Evolutionary conservation across 805 yeast species (phyloP), one percentile per base, ranked within the genome.

Genomic region (Candida mattraensis): DNA sequence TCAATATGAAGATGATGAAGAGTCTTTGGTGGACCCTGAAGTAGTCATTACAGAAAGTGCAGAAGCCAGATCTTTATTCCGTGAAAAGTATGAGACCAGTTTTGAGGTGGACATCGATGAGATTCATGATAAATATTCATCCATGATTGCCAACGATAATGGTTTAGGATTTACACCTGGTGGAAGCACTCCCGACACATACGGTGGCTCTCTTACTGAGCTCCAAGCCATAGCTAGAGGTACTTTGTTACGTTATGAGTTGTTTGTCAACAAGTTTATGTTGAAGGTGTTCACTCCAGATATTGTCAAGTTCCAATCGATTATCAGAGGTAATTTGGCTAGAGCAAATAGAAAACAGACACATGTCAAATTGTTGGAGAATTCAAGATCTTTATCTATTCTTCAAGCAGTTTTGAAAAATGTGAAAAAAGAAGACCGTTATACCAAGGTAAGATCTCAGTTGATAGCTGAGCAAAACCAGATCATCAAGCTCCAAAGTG

Each of bases 141-240:
- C 45, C 7, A 35, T 53, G 41, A 43, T 56, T 9, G 34, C 24
- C 10, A 37, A 51, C 27, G 59, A 52, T 23, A 49, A 53, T 30
- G 42, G 44, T n/a, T 29, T 47, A 4, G 25, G 49, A 11, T 22
- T 52, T 16, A 18, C 14, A 19, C 29, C 41, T 5, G 17, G 24
- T n/a, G n/a, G 18, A 2, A 25, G 26, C 12, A 9, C 35, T 5
- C 23, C 37, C 13, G 42, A 37, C 2, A 32, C 37, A 13, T 24
- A 33, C 13, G 20, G 30, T 7, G 41, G 34, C 2, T 33, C 42
- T 5, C 29, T 56, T 21, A 40, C 59, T 17, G 65, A 61, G 37
- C 62, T 88, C 12, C 96, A 88, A 56, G 76, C 93, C 0, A 60
- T 79, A 16, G 72, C 85, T 12, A 67, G 87, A 46, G 95, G 93